Base-by-base conservation (phyloP, 495 filamentous ascomycete species). In the Tricharina praecox region DNA sequence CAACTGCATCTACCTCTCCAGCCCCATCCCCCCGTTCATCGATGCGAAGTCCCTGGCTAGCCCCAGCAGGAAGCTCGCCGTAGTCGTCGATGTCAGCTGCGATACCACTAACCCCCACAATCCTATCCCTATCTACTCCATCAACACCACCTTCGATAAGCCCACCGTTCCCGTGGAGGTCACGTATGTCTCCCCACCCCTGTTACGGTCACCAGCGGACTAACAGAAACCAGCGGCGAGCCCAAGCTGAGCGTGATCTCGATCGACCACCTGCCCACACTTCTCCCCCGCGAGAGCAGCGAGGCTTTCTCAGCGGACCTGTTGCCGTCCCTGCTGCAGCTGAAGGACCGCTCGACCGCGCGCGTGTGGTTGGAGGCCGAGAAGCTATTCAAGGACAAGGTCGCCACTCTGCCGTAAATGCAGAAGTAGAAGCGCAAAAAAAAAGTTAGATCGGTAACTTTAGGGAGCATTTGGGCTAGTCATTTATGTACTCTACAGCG, bases 181-280 rank as follows among this genome's bases (percentile, higher is more conserved):
- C 28, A 38, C 15, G 51, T 53, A 45, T 18, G 40, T 50, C 13
- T 35, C 28, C 41, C 18, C 20, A 2, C 23, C 30, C 25, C 16
- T 5, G 18, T 43, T 19, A 8, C 25, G 23, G 28, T n/a, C n/a
- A n/a, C n/a, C n/a, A n/a, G n/a, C n/a, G n/a, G n/a, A n/a, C 23
- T 33, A 10, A 45, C 35, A 28, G 13, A 25, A 46, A 24, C n/a
- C 25, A 67, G 65, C 37, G 66, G 66, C 35, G 69, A 68, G 28
- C 75, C 77, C n/a, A 70, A 70, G 8, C 66, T 85, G 41, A 77
- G 72, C 28, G 82, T 88, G 43, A 85, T 92, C 62, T 78, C 75
- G 44, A 94, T 96, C 55, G 87, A 94, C 60, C 88, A 94, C 60
- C 73, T 96, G 7, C 88, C 88, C 3, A 81, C 77, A 23, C 73